Conservation (phyloP, 78 protist species). For the Ministeria vibrans region DNA sequence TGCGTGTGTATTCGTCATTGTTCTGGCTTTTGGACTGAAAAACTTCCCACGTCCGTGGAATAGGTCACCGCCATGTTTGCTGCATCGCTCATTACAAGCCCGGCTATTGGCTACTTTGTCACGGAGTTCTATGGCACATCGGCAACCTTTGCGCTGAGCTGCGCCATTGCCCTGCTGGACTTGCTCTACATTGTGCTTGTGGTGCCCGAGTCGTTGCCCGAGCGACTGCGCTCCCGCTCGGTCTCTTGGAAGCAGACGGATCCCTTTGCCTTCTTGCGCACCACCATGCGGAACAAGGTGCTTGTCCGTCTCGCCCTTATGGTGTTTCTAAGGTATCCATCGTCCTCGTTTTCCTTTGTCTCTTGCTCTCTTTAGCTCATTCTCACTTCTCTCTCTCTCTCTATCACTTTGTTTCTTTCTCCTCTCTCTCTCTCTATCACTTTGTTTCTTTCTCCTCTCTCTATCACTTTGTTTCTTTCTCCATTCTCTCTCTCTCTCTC, state of each 20-base stretch:
- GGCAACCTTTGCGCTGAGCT: neutral
- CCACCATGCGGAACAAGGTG: neutral
- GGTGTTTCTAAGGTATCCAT: slow-evolving; percentile 4
- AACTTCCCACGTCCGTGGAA: neutral
- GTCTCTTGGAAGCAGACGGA: neutral
- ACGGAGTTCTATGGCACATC: neutral
- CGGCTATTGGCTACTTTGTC: neutral
- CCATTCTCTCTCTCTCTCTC: no score
- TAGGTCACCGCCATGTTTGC: slow-evolving; percentile 6
- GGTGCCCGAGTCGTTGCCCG: slow-evolving; percentile 3
- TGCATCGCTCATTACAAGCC: neutral
- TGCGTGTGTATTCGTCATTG: neutral
- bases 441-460: no score
- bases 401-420: no score
- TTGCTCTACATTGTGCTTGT: neutral
- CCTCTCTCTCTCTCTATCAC: no score
- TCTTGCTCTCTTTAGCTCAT: no score
- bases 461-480: no score
- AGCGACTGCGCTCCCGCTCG: neutral
- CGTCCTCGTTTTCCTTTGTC: no score
- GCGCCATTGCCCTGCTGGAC: neutral
- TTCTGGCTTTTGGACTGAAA: neutral
- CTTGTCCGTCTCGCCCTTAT: neutral
- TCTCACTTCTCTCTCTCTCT: no score
- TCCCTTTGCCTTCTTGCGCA: neutral